Percentiles rank a stretch among this genome's conserved stretches.
Evolutionary conservation across 768 basidiomycete genomes (phyloP).

Genomic region (Naganishia kalamii): DNA sequence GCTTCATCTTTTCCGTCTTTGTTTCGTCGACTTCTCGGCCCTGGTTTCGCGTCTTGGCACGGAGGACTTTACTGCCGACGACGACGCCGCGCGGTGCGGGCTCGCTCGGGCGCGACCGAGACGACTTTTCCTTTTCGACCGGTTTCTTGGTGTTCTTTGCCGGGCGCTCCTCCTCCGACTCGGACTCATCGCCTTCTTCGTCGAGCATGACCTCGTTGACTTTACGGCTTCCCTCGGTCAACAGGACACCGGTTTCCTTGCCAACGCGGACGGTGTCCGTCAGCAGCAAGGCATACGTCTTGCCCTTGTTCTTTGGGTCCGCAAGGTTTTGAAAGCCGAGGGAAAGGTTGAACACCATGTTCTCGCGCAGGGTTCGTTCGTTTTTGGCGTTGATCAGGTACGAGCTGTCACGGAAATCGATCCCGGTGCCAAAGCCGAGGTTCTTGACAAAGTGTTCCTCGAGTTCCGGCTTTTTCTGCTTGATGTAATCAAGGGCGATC

Average conservation of each 20-base stretch:
- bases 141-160: constrained; percentile 50
- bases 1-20: constrained; percentile 67
- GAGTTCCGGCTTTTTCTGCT: constrained; percentile 71
- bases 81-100: constrained; percentile 47
- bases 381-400: constrained; percentile 82
- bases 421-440: constrained; percentile 83
- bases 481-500: constrained; percentile 62
- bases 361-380: constrained; percentile 59
- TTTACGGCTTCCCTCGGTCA: constrained; percentile 79
- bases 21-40: constrained; percentile 76
- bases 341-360: constrained; percentile 78
- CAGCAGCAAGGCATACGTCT: constrained; percentile 82
- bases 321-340: constrained; percentile 78
- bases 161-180: constrained; percentile 51
- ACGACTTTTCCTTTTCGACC: constrained; percentile 52
- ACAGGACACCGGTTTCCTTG: constrained; percentile 53
- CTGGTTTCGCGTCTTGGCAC: constrained; percentile 82
- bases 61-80: constrained; percentile 74
- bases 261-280: constrained; percentile 81
- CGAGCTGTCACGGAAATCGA: constrained; percentile 85
- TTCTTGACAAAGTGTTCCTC: constrained; percentile 81
- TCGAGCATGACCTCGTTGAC: constrained; percentile 68
- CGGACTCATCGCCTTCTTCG: constrained; percentile 46
- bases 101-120: constrained; percentile 30
- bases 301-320: constrained; percentile 59